phyloP scores from a whole-genome alignment of 2,329 filamentous ascomycete species.

The Sporothrix humicola region DNA sequence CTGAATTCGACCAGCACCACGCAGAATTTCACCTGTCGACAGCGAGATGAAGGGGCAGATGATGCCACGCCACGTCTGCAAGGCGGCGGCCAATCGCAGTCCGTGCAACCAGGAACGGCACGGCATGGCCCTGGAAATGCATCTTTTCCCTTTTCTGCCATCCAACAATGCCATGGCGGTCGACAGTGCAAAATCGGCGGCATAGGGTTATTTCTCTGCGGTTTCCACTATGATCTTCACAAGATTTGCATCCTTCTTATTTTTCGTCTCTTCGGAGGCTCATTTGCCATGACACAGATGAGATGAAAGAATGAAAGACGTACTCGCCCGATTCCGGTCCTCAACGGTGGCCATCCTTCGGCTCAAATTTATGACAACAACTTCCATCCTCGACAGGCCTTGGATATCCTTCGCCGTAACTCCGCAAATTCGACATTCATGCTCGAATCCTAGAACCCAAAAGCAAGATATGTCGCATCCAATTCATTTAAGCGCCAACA shows the following conservation, averaged over 20 bases:
- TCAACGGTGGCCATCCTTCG: not conserved
- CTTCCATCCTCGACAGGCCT: too few relatives aligned
- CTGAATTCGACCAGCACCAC: not conserved
- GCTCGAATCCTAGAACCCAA: too few relatives aligned
- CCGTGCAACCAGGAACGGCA: not conserved
- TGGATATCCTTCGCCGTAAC: too few relatives aligned
- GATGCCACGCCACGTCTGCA: not conserved
- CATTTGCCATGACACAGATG: not conserved
- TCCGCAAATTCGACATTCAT: too few relatives aligned
- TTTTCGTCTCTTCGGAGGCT: not conserved
- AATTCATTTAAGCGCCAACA: conserved; percentile 16
- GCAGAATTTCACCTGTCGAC: not conserved
- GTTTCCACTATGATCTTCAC: not conserved
- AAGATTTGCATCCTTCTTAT: not conserved
- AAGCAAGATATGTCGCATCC: not conserved
- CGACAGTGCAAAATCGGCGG: not conserved
- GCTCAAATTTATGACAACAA: not conserved
- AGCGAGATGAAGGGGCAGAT: conserved; percentile 22
- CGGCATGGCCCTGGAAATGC: conserved; percentile 2
- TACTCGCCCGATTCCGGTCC: not conserved
- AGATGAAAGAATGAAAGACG: not conserved
- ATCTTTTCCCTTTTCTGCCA: not conserved
- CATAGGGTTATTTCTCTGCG: not conserved
- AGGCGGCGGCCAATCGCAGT: not conserved
- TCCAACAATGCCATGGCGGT: conserved; percentile 11